These are phyloP conservation scores for Colletotrichum lini DNA, from an alignment of 2,329 filamentous ascomycete genomes.

Conservation along the genomic window DNA sequence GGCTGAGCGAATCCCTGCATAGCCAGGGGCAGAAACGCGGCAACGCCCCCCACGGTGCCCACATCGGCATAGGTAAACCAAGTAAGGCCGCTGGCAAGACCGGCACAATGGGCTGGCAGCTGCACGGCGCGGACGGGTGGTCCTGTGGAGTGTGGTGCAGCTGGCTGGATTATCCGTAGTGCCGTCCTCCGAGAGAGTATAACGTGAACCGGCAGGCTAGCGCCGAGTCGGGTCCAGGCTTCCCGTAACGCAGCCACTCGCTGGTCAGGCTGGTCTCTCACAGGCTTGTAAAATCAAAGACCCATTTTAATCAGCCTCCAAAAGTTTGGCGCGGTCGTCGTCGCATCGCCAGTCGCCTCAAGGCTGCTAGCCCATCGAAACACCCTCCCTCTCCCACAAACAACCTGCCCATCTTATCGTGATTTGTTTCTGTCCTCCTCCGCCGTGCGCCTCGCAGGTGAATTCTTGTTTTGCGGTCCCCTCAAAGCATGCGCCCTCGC, in stretches of 20 bases:
- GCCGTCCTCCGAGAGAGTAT: conserved; percentile 15
- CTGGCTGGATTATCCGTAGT: conserved; percentile 31
- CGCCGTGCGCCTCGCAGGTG: conserved; percentile 2
- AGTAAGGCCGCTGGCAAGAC: conserved; percentile 22
- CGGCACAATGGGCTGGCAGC: conserved; percentile 28
- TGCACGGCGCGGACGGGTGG: conserved; percentile 6
- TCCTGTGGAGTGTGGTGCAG: neutral
- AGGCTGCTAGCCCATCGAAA: conserved; percentile 18
- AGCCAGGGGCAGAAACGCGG: conserved; percentile 27
- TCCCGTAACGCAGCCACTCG: conserved; percentile 1
- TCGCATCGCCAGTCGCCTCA: conserved; percentile 28
- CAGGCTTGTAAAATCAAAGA: neutral
- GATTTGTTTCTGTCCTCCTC: neutral
- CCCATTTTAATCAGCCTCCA: conserved; percentile 41
- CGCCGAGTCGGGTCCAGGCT: neutral
- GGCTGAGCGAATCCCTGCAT: conserved; percentile 28
- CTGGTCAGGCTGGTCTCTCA: neutral
- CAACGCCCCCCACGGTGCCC: conserved; percentile 33
- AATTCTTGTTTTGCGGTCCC: conserved; percentile 17
- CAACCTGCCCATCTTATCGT: conserved; percentile 14
- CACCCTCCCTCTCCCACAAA: no score
- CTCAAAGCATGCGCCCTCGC: conserved; percentile 38
- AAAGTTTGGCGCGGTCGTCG: conserved; percentile 41
- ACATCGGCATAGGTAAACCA: conserved; percentile 14
- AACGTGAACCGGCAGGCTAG: neutral